Conservation (phyloP, 2,329 filamentous ascomycete genomes). For the Orbilia blumenaviensis region DNA sequence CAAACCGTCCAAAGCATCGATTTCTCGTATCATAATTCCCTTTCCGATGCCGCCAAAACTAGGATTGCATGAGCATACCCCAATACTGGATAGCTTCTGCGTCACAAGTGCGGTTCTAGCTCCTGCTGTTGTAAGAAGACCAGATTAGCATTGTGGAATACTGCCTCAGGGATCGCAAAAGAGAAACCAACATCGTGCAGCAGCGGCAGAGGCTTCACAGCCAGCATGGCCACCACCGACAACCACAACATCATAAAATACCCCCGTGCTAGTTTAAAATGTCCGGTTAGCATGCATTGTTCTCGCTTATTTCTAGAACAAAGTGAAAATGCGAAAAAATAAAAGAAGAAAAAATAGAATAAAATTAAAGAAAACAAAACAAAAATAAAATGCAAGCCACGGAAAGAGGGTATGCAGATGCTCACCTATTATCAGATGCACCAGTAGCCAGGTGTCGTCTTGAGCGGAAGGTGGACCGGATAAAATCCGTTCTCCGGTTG, state of each 20-base stretch:
- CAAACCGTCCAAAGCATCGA: slow-evolving; percentile 92
- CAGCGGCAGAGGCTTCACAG: slow-evolving; percentile 89
- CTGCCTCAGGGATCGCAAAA: not conserved
- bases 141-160: slow-evolving; percentile 7
- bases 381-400: not conserved
- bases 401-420: not conserved
- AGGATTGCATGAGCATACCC: slow-evolving; percentile 95
- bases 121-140: slow-evolving; percentile 66
- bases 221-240: slow-evolving; percentile 96
- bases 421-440: slow-evolving; percentile 40
- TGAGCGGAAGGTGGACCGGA: not conserved
- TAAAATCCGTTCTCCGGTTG: slow-evolving; percentile 1
- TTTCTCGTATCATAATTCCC: slow-evolving; percentile 92
- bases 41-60: slow-evolving; percentile 99
- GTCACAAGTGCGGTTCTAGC: slow-evolving; percentile 90
- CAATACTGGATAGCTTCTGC: slow-evolving; percentile 85
- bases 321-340: not conserved
- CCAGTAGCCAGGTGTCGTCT: slow-evolving; percentile 37
- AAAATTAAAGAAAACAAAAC: not conserved
- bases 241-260: slow-evolving; percentile 84
- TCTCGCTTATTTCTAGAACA: not conserved
- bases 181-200: slow-evolving; percentile 70
- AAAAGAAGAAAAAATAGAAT: not conserved
- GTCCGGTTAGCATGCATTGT: not conserved
- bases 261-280: slow-evolving; percentile 26